A percentile compares a stretch with the other conserved stretches of the same genome.
Evolutionary conservation across 192 early-diverging fungal genomes (phyloP).

Genomic region (Lunasporangiospora selenospora): DNA sequence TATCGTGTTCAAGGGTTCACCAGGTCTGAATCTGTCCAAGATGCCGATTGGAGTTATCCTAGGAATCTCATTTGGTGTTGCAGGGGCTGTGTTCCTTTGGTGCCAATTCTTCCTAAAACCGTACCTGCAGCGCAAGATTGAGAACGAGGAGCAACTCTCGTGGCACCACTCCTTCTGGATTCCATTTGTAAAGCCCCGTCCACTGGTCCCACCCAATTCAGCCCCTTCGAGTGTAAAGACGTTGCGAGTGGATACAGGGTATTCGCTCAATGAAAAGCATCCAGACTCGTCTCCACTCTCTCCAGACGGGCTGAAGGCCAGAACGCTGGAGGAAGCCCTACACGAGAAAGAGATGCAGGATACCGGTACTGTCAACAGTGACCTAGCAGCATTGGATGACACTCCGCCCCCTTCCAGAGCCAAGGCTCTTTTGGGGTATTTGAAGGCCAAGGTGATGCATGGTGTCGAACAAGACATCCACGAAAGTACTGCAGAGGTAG

Average conservation of each 20-base stretch:
- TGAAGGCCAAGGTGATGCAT: slow-evolving; percentile 7
- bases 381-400: slow-evolving; percentile 15
- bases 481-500: slow-evolving; percentile 43
- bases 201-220: neutral
- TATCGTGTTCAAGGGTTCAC: slow-evolving; percentile 75
- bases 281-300: neutral
- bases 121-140: slow-evolving; percentile 68
- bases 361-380: slow-evolving; percentile 4
- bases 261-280: neutral
- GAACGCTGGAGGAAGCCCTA: neutral
- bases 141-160: slow-evolving; percentile 64
- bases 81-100: slow-evolving; percentile 57
- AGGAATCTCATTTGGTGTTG: slow-evolving; percentile 70
- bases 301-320: neutral
- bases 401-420: neutral
- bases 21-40: slow-evolving; percentile 49
- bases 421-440: neutral
- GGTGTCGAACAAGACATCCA: slow-evolving; percentile 17
- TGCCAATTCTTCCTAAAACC: slow-evolving; percentile 67
- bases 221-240: neutral
- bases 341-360: neutral
- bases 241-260: neutral
- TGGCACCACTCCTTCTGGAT: slow-evolving; percentile 77
- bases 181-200: slow-evolving; percentile 52
- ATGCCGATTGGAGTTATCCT: slow-evolving; percentile 57